Base-by-base conservation (phyloP, 176 grass and related monocot genomes). In the Sorghum bicolor region DNA sequence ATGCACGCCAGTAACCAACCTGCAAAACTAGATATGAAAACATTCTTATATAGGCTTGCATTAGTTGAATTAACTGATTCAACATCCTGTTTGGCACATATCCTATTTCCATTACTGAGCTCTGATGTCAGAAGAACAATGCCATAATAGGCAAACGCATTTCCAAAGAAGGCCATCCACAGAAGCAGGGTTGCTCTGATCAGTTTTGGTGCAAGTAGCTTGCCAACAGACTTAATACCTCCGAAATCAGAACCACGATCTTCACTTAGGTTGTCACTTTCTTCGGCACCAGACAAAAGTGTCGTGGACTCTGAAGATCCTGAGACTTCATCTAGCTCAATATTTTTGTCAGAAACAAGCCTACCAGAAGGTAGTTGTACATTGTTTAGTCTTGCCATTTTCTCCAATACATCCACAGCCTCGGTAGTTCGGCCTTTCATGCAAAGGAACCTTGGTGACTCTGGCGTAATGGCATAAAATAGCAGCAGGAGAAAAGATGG, bases 151-250 rank as follows among this genome's bases (percentile, higher is more conserved):
- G 96, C 74, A 90, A 98, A 98, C 5, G 93, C 93, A 85, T 98
- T 95, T 37, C 96, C 93, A 61, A 98, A 95, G 86, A 98, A 98
- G 75, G 92, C 91, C 85, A 98, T 92, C 96, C 96, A 98, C 26
- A 98, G 85, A 81, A 98, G 96, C 40, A 98, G 79, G 82, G 96
- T 98, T 74, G 96, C 88, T 86, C 85, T 89, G 25, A 95, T 9
- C 72, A 94, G 63, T 71, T 89, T 98, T 34, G 89, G 96, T 1
- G 91, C 77, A 53, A 98, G 44, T 75, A 98, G 89, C 68, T 78
- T 93, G 19, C 62, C 85, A 65, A 98, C 67, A 0, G 91, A 88
- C 76, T 84, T 92, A 53, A 90, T 67, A 45, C 86, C 88, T 86
- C 92, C 91, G 33, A 69, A 80, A 76, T 87, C 88, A 4, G 89